Percentiles rank a stretch among this genome's conserved stretches.
Conservation (phyloP, 2,329 filamentous ascomycete species). For the Purpureocillium takamizusanense region DNA sequence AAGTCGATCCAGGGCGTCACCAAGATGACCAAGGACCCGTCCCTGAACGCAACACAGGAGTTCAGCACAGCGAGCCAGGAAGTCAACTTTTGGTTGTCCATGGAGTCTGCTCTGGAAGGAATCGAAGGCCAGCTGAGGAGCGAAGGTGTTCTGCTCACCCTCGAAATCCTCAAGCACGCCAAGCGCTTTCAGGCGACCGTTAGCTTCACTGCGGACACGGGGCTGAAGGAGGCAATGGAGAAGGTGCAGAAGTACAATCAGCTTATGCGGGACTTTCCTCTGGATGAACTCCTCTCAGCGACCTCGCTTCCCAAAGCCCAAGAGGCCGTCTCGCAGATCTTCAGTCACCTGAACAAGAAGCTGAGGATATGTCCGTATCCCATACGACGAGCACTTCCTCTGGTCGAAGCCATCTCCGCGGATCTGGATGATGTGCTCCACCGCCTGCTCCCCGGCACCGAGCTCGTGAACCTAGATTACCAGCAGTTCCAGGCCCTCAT, state of each 20-base stretch:
- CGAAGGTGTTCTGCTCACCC: constrained; percentile 80
- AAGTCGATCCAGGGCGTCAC: constrained; percentile 96
- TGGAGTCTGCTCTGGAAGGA: constrained; percentile 86
- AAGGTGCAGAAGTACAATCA: constrained; percentile 98
- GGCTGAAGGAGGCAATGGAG: constrained; percentile 90
- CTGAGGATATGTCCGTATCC: constrained; percentile 93
- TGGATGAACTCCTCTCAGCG: constrained; percentile 89
- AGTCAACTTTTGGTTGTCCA: constrained; percentile 98
- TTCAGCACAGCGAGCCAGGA: constrained; percentile 80
- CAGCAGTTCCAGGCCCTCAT: constrained; percentile 82
- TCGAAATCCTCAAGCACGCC: constrained; percentile 92
- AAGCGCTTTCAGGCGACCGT: constrained; percentile 97
- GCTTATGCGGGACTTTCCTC: constrained; percentile 94
- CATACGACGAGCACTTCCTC: constrained; percentile 76
- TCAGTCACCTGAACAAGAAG: constrained; percentile 95
- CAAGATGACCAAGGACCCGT: constrained; percentile 80
- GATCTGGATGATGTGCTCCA: constrained; percentile 86
- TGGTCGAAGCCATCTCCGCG: constrained; percentile 95
- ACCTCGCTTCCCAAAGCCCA: constrained; percentile 82
- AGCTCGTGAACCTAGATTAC: constrained; percentile 87
- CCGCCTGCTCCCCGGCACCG: constrained; percentile 72
- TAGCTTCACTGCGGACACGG: constrained; percentile 93
- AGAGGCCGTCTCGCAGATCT: constrained; percentile 83
- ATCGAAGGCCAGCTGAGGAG: constrained; percentile 85
- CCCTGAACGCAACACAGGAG: constrained; percentile 45